Conservation (phyloP, 2,329 filamentous ascomycete genomes). For the Phaeosphaeria sp. region DNA sequence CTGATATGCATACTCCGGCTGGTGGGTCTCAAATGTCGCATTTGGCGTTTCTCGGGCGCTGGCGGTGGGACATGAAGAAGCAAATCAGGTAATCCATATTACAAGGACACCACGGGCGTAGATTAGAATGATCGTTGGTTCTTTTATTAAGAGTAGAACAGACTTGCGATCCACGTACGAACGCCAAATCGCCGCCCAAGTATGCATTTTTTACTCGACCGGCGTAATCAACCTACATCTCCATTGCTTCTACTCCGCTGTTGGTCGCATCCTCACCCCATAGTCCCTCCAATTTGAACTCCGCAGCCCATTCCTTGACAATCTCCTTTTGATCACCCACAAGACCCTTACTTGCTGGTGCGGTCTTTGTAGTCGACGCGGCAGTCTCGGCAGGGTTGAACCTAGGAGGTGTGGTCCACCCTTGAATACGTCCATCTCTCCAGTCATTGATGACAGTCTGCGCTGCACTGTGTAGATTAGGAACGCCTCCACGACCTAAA, state of each 20-base stretch:
- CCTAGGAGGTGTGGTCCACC: constrained; percentile 82
- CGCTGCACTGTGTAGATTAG: constrained; percentile 85
- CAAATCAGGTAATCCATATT: too few relatives aligned
- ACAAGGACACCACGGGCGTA: too few relatives aligned
- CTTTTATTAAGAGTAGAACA: background rate
- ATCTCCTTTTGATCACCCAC: constrained; percentile 77
- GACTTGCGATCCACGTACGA: background rate
- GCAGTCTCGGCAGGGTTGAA: constrained; percentile 60
- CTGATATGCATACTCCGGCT: background rate
- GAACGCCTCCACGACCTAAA: constrained; percentile 85
- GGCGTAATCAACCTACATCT: constrained; percentile 19
- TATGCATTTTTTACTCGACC: background rate
- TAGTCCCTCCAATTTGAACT: constrained; percentile 93
- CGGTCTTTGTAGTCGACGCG: constrained; percentile 47
- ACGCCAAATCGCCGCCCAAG: constrained; percentile 16
- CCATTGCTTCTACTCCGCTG: constrained; percentile 47
- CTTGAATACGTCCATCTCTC: constrained; percentile 92
- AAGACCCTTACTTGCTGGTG: constrained; percentile 39
- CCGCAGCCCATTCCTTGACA: constrained; percentile 89
- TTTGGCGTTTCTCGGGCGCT: background rate
- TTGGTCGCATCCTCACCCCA: constrained; percentile 71
- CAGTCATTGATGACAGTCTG: constrained; percentile 96
- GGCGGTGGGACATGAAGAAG: too few relatives aligned
- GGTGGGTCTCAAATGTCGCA: background rate
- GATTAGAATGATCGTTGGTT: too few relatives aligned